Percentiles rank a stretch among this genome's conserved stretches.
Conservation (phyloP, 129 eudicot species). For the Scalesia atractyloides region DNA sequence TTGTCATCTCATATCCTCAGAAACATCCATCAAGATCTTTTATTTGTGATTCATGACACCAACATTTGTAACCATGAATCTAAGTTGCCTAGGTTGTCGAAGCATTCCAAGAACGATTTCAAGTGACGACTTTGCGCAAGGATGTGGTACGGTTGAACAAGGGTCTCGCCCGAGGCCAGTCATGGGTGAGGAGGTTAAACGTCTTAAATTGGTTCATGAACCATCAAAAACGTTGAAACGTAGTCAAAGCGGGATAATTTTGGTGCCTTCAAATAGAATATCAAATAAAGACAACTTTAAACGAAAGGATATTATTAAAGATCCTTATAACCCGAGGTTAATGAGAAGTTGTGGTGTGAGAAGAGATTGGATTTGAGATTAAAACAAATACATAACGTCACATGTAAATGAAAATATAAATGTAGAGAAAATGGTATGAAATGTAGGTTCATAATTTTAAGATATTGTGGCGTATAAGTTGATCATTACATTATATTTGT, state of each 20-base stretch:
- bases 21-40: slow-evolving; percentile 3
- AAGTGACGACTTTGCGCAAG: slow-evolving; percentile 25
- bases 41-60: background rate
- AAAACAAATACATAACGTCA: slow-evolving; percentile 9
- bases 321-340: slow-evolving; percentile 34
- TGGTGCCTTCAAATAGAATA: no score
- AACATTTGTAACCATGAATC: slow-evolving; percentile 20
- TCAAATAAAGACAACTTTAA: slow-evolving; percentile 10
- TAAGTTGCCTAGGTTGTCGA: slow-evolving; percentile 47
- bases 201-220: slow-evolving; percentile 26
- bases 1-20: slow-evolving; percentile 7
- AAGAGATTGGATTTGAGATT: slow-evolving; percentile 55
- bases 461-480: no score
- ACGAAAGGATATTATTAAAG: slow-evolving; percentile 18
- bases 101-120: slow-evolving; percentile 45
- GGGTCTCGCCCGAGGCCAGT: slow-evolving; percentile 18
- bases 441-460: no score
- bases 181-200: slow-evolving; percentile 13
- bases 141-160: slow-evolving; percentile 25
- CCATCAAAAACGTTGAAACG: slow-evolving; percentile 2
- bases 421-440: no score
- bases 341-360: slow-evolving; percentile 53
- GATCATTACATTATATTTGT: no score
- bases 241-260: no score
- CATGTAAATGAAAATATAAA: no score